These are phyloP conservation scores for Acacia crassicarpa DNA, from an alignment of 306 rosid species.

Conservation along the genomic window DNA sequence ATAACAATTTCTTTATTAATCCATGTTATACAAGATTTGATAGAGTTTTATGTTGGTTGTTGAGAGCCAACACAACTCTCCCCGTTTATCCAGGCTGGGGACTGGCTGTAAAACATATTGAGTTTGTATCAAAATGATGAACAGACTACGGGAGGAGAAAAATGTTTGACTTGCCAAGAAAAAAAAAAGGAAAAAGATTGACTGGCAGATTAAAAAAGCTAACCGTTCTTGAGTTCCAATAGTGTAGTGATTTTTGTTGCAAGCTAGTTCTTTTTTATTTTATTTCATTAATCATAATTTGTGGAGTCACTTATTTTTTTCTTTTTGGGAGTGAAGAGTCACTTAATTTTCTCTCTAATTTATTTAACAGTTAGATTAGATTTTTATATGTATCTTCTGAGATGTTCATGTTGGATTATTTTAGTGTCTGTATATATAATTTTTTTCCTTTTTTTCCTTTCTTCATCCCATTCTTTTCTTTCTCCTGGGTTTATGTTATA, in stretches of 20 bases:
- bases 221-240: not conserved
- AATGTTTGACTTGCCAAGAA: not conserved
- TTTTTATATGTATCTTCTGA: not conserved
- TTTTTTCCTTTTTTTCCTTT: too few species aligned
- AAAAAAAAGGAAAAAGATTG: not conserved
- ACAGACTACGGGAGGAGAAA: not conserved
- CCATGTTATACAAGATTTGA: too few species aligned
- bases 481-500: not conserved
- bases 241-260: not conserved
- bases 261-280: not conserved
- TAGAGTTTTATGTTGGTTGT: too few species aligned
- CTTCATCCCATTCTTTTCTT: too few species aligned
- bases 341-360: not conserved
- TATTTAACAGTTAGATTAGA: not conserved
- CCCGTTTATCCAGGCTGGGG: too few species aligned
- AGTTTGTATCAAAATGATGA: too few species aligned
- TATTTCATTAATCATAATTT: not conserved
- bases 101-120: too few species aligned
- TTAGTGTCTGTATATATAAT: not conserved
- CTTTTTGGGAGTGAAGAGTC: not conserved
- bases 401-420: not conserved
- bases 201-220: not conserved
- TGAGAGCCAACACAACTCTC: too few species aligned
- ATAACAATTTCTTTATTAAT: too few species aligned
- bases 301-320: not conserved